Conservation (phyloP, 2,329 filamentous ascomycete genomes). For the Leptographium wingfieldii region DNA sequence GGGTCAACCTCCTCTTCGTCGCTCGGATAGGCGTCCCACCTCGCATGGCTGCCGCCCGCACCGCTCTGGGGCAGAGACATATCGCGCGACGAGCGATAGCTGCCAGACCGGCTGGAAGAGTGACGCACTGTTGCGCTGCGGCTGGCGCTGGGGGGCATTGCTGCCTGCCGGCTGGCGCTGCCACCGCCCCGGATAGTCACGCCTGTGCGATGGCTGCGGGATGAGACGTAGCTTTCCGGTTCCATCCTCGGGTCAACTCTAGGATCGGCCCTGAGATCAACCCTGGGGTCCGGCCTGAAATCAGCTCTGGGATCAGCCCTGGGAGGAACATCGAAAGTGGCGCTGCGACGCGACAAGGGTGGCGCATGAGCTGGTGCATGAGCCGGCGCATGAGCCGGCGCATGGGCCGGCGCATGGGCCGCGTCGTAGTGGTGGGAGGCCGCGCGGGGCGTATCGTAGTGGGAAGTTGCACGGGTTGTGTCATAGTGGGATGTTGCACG, state of each 20-base stretch:
- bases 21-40: conserved; percentile 1
- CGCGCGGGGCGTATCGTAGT: not conserved
- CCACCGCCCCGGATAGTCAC: conserved; percentile 20
- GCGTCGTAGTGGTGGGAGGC: not conserved
- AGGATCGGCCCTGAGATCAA: conserved; percentile 14
- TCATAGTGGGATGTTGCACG: not conserved
- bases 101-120: conserved; percentile 11
- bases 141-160: conserved; percentile 6
- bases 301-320: conserved; percentile 15
- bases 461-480: not conserved
- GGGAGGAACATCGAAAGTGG: conserved; percentile 8
- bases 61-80: conserved; percentile 29
- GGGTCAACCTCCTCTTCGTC: conserved; percentile 4
- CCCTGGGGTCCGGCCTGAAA: conserved; percentile 16
- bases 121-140: conserved; percentile 6
- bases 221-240: conserved; percentile 31
- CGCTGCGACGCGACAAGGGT: conserved; percentile 13
- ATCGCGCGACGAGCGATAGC: conserved; percentile 18
- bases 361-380: conserved; percentile 10
- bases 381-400: conserved; percentile 12
- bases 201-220: conserved; percentile 25
- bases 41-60: conserved; percentile 6
- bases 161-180: conserved; percentile 8
- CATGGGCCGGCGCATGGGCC: conserved; percentile 8
- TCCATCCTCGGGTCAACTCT: conserved; percentile 15